These are phyloP conservation scores for Melanopsichium pennsylvanicum DNA, from an alignment of 1,284 basidiomycete genomes.

Conservation along the genomic window DNA sequence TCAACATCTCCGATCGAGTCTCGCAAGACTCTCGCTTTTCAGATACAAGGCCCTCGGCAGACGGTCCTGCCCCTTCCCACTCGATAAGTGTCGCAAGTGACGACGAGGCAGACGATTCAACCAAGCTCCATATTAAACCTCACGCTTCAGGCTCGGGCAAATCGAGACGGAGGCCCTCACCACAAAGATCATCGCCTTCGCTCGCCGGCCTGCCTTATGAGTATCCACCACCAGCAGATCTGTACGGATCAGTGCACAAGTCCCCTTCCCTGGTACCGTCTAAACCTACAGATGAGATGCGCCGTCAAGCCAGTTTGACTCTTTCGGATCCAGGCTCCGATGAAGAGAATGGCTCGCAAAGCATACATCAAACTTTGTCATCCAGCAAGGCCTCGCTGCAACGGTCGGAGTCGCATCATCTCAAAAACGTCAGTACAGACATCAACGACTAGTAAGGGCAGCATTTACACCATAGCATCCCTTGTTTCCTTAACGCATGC, in stretches of 20 bases:
- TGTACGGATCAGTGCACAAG: slow-evolving; percentile 28
- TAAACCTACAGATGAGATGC: slow-evolving; percentile 25
- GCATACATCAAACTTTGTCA: slow-evolving; percentile 8
- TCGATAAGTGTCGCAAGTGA: slow-evolving; percentile 21
- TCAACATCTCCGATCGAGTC: slow-evolving; percentile 26
- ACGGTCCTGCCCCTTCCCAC: neutral
- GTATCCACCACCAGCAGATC: slow-evolving; percentile 18
- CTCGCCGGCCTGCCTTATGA: slow-evolving; percentile 27
- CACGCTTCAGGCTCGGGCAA: slow-evolving; percentile 11
- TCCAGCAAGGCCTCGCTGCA: slow-evolving; percentile 15
- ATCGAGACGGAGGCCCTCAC: slow-evolving; percentile 19
- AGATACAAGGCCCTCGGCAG: slow-evolving; percentile 3
- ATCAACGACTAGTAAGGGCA: neutral
- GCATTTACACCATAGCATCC: neutral
- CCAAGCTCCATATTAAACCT: slow-evolving; percentile 8
- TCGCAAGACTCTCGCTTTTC: slow-evolving; percentile 31
- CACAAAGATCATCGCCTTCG: neutral
- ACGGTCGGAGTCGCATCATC: slow-evolving; percentile 24
- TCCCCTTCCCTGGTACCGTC: slow-evolving; percentile 14
- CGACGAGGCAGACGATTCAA: slow-evolving; percentile 10
- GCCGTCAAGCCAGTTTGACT: slow-evolving; percentile 25
- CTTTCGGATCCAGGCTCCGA: slow-evolving; percentile 33
- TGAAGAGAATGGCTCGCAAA: slow-evolving; percentile 1
- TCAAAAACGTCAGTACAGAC: slow-evolving; percentile 22
- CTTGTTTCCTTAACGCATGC: neutral